These are phyloP conservation scores for Tolypocladium sp. DNA, from an alignment of 2,329 filamentous ascomycete species.

Conservation along the genomic window DNA sequence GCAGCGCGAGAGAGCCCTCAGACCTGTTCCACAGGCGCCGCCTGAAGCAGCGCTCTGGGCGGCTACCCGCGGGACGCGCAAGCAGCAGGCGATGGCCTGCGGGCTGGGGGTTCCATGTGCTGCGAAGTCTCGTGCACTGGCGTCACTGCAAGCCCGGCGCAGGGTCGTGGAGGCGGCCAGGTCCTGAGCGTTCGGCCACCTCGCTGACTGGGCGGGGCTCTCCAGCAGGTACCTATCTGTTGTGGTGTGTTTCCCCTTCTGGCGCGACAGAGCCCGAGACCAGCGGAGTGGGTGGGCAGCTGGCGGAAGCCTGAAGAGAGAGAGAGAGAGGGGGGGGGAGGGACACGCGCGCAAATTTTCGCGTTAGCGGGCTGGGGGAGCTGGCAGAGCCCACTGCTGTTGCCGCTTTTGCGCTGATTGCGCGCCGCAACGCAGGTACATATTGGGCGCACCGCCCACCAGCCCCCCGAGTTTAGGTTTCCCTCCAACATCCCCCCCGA, in stretches of 20 bases:
- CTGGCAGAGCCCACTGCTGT: slow-evolving; percentile 12
- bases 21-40: background rate
- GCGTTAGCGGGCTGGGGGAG: slow-evolving; percentile 2
- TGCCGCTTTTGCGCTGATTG: slow-evolving; percentile 22
- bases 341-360: background rate
- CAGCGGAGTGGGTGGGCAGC: background rate
- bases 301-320: background rate
- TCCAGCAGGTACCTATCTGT: background rate
- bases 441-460: slow-evolving; percentile 26
- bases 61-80: background rate
- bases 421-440: slow-evolving; percentile 17
- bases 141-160: background rate
- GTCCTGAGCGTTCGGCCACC: background rate
- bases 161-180: background rate
- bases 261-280: background rate
- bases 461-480: slow-evolving; percentile 16
- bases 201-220: background rate
- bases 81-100: background rate
- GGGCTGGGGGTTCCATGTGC: background rate
- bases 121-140: background rate
- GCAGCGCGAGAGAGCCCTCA: background rate
- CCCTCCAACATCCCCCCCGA: slow-evolving; percentile 15
- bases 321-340: background rate
- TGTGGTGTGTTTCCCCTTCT: background rate
- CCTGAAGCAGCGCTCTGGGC: background rate